phyloP scores from a whole-genome alignment of 2,329 filamentous ascomycete species.

The Verticillium dahliae region DNA sequence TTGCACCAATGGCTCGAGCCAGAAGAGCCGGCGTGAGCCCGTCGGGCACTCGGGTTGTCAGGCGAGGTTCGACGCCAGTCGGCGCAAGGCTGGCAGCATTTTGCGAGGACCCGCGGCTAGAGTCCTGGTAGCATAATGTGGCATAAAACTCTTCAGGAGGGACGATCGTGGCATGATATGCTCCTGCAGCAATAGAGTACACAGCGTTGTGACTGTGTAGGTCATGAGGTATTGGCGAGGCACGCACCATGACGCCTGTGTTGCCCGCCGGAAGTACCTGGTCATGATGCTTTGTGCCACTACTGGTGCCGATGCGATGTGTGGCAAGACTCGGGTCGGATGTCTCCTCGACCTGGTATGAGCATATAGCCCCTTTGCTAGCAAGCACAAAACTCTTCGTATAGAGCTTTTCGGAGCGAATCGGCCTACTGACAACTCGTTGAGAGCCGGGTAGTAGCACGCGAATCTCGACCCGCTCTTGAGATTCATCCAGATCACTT shows the following conservation, averaged over 20 bases:
- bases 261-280: not conserved
- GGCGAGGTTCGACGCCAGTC: constrained; percentile 12
- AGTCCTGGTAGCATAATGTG: constrained; percentile 28
- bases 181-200: constrained; percentile 22
- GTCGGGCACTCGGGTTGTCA: constrained; percentile 13
- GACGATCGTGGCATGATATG: constrained; percentile 22
- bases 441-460: constrained; percentile 24
- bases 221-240: not conserved
- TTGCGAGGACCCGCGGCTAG: constrained; percentile 19
- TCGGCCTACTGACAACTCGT: constrained; percentile 13
- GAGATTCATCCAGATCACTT: constrained; percentile 19
- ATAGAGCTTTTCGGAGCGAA: constrained; percentile 27
- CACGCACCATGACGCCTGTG: not conserved
- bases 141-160: constrained; percentile 21
- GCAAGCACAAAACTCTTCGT: constrained; percentile 28
- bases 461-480: constrained; percentile 27
- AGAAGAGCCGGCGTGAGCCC: constrained; percentile 12
- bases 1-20: constrained; percentile 12
- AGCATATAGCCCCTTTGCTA: constrained; percentile 22
- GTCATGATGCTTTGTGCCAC: not conserved
- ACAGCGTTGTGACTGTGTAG: constrained; percentile 13
- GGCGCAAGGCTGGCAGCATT: constrained; percentile 25
- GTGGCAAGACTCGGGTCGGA: constrained; percentile 13
- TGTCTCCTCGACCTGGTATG: constrained; percentile 17
- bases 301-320: constrained; percentile 13